Evolutionary conservation across 2,329 filamentous ascomycete genomes (phyloP).

Genomic region (Didymella glomerata): DNA sequence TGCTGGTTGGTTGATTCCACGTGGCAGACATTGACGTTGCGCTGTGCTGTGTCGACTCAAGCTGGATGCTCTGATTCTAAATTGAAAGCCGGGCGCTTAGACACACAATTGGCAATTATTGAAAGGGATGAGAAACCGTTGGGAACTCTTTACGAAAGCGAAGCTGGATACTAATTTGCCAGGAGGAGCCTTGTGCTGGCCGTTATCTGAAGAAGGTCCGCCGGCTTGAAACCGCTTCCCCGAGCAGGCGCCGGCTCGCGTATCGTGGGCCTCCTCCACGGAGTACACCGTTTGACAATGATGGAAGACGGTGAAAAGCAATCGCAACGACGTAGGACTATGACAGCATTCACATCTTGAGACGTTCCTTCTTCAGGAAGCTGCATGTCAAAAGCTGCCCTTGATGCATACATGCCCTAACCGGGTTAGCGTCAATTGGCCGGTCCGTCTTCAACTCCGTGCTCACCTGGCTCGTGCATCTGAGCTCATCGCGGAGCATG

Average conservation of each 20-base stretch:
- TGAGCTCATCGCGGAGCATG: slow-evolving; percentile 20
- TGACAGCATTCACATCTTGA: not conserved
- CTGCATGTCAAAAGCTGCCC: not conserved
- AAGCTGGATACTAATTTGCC: slow-evolving; percentile 17
- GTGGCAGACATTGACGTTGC: slow-evolving; percentile 16
- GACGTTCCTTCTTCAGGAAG: not conserved
- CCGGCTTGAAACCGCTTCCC: slow-evolving; percentile 19
- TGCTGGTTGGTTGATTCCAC: slow-evolving; percentile 18
- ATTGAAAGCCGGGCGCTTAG: slow-evolving; percentile 9
- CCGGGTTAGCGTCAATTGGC: not conserved
- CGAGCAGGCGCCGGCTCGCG: slow-evolving; percentile 4
- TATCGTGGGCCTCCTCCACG: slow-evolving; percentile 10
- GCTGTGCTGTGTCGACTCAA: slow-evolving; percentile 14
- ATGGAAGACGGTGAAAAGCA: not conserved
- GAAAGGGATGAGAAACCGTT: slow-evolving; percentile 3
- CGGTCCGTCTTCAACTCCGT: not conserved
- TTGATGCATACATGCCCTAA: not conserved
- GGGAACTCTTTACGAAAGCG: not conserved
- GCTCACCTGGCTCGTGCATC: not conserved
- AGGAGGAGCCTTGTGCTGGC: slow-evolving; percentile 15
- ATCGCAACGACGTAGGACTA: not conserved
- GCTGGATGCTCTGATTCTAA: not conserved
- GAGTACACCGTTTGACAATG: not conserved
- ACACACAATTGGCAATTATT: slow-evolving; percentile 2
- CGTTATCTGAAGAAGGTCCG: slow-evolving; percentile 21